Percentiles rank a stretch among this genome's conserved stretches.
phyloP scores from a whole-genome alignment of 73 alveolate species.

The Stentor coeruleus region DNA sequence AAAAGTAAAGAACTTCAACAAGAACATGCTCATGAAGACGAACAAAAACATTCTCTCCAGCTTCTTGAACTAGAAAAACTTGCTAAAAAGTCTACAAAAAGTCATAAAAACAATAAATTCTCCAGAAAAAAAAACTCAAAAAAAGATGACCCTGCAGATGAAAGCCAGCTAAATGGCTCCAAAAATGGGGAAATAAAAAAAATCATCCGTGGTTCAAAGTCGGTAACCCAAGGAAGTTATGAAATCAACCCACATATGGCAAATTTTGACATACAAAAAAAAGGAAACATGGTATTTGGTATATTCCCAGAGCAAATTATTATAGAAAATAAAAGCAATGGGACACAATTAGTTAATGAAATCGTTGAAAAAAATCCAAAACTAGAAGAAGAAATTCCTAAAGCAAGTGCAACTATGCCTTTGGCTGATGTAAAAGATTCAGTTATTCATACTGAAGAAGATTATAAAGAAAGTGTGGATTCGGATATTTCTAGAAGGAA shows the following conservation, averaged over 20 bases:
- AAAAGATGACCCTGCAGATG: neutral
- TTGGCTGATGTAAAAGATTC: neutral
- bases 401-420: constrained; percentile 9
- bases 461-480: neutral
- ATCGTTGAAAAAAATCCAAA: neutral
- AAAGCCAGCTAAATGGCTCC: neutral
- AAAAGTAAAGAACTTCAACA: neutral
- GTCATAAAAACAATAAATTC: neutral
- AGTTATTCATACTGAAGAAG: constrained; percentile 9
- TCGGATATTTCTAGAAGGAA: constrained; percentile 15
- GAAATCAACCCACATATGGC: neutral
- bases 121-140: neutral
- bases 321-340: neutral
- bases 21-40: constrained; percentile 4
- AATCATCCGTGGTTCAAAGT: neutral
- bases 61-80: neutral
- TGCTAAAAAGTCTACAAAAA: neutral
- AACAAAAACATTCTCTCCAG: neutral
- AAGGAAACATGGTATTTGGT: constrained; percentile 6
- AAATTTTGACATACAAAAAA: neutral
- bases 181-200: neutral
- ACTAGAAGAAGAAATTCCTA: neutral
- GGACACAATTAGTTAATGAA: constrained; percentile 6
- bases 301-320: neutral
- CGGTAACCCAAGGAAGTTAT: neutral